Conservation (phyloP, 179 eudicot genomes). For the Heliamphora pulchella region DNA sequence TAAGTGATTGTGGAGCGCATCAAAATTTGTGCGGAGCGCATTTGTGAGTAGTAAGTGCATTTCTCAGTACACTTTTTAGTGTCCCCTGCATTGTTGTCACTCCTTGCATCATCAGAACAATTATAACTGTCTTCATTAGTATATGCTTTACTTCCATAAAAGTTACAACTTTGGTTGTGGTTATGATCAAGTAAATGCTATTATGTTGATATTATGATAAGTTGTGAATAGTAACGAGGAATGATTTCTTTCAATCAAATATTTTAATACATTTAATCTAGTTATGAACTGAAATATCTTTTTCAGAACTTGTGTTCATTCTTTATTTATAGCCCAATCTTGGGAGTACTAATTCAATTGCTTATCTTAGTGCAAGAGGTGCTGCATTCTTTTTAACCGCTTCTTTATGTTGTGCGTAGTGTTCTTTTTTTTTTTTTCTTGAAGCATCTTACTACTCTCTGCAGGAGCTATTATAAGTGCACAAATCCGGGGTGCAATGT, state of each 20-base stretch:
- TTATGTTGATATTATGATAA: not conserved
- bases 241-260: not conserved
- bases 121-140: not conserved
- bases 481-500: conserved; percentile 75
- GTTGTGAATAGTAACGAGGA: not conserved
- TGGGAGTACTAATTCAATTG: no score
- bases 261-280: not conserved
- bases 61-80: no score
- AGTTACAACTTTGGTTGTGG: not conserved
- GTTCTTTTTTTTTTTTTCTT: not conserved
- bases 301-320: not conserved
- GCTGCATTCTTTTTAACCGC: not conserved
- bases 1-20: no score
- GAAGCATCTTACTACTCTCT: conserved; percentile 8
- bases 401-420: not conserved
- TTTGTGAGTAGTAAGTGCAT: no score
- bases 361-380: not conserved
- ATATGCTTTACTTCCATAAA: not conserved
- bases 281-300: not conserved
- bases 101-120: not conserved
- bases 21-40: no score
- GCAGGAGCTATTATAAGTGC: conserved; percentile 97
- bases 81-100: no score
- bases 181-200: not conserved
- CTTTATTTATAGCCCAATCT: not conserved